These are phyloP conservation scores for Tylopilus intermedius DNA, from an alignment of 768 basidiomycete genomes.

Conservation along the genomic window DNA sequence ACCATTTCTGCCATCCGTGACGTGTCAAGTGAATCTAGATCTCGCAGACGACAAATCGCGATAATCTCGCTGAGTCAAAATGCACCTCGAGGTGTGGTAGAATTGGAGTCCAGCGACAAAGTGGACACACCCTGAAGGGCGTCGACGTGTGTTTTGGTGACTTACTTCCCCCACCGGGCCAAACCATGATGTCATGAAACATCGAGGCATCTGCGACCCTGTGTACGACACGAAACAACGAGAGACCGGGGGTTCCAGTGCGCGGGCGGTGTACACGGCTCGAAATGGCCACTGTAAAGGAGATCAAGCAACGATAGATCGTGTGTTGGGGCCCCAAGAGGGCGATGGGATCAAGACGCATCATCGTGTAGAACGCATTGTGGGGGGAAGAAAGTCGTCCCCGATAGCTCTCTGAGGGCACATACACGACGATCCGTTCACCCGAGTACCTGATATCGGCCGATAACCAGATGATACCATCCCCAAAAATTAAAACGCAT, in stretches of 20 bases:
- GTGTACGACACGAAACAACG: no score
- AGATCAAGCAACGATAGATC: neutral
- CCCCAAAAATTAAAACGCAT: neutral
- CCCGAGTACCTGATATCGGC: neutral
- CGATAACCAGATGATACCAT: neutral
- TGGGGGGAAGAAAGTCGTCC: no score
- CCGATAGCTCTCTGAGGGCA: no score
- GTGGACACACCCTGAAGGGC: neutral
- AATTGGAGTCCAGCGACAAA: neutral
- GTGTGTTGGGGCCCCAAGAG: neutral
- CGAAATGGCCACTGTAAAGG: neutral
- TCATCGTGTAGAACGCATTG: no score
- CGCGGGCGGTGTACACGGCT: neutral
- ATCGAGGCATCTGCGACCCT: no score
- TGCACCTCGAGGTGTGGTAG: neutral
- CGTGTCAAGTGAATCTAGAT: neutral
- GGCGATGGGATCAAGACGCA: no score
- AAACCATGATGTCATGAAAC: neutral
- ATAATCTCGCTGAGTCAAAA: neutral
- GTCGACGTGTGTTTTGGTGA: neutral
- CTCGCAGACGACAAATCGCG: neutral
- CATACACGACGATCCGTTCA: neutral
- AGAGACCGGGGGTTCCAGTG: neutral
- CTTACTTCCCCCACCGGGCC: neutral
- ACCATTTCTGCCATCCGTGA: neutral